Base-by-base conservation (phyloP, 2,329 filamentous ascomycete species). In the Curvularia sp. region DNA sequence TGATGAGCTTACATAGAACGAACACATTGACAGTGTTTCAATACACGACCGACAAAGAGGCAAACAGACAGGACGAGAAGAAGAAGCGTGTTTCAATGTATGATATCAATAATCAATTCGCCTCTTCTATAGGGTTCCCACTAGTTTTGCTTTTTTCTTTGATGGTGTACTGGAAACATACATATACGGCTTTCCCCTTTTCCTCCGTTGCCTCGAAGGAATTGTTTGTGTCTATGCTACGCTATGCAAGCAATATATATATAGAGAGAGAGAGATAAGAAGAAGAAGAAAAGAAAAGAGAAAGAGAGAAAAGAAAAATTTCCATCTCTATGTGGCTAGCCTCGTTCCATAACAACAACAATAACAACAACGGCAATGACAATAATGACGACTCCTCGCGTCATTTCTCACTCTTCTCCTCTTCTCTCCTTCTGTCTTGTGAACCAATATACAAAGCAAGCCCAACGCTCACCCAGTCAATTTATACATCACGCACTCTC, bases 401-500 rank as follows among this genome's bases (percentile, higher is more conserved):
- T n/a, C n/a, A n/a, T n/a, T n/a, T n/a, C n/a, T n/a, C n/a, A 21
- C 36, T 12, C n/a, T 12, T n/a, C 36, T 7, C 36, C 36, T n/a
- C 3, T 15, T 2, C 2, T 15, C 32, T 13, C 12, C 12, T 13
- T 3, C 30, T 5, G 15, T 34, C 30, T 6, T 15, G 12, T 34
- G 12, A 34, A 38, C 3, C 38, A 19, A 41, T 2, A 21, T 10
- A 3, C 10, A 21, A 41, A 23, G 3, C 38, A 28, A 13, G 23
- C 15, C 18, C 18, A 27, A 23, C 23, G n/a, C n/a, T n/a, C n/a
- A n/a, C n/a, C n/a, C 2, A 15, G 19, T n/a, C 36, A 34, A 8
- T 25, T 39, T 50, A 68, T 3, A 74, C 57, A 54, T 73, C 68
- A 49, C 72, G 60, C 1, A 69, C 63, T 18, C 45, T 60, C 49